Conservation (phyloP, 2,329 filamentous ascomycete species). For the Xylaria sp. region DNA sequence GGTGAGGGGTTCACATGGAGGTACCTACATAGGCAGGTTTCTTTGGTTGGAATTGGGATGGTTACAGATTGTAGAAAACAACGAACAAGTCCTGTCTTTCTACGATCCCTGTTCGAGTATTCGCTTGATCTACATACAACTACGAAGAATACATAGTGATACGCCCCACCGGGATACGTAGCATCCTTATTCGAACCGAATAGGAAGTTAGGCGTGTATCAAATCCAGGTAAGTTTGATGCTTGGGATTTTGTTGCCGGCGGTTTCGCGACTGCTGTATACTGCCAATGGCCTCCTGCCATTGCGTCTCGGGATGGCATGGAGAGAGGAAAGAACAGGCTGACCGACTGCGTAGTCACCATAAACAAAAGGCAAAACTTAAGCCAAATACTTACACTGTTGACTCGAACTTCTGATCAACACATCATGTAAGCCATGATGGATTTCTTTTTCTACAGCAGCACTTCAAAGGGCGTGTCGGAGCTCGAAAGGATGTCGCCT, state of each 20-base stretch:
- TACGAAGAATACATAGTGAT: background rate
- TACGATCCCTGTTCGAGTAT: background rate
- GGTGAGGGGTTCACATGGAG: background rate
- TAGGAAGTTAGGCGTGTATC: background rate
- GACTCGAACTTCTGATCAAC: slow-evolving; percentile 4
- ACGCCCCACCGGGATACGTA: background rate
- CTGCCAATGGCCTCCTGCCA: background rate
- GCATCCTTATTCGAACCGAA: background rate
- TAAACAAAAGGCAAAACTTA: slow-evolving; percentile 4
- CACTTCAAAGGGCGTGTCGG: slow-evolving; percentile 32
- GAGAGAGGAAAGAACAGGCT: slow-evolving; percentile 9
- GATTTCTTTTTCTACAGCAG: slow-evolving; percentile 33
- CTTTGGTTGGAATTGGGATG: background rate
- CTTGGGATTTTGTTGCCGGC: too few species aligned
- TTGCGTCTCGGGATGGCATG: background rate
- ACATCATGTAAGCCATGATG: slow-evolving; percentile 35
- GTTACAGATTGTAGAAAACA: background rate
- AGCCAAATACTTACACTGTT: background rate
- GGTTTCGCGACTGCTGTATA: slow-evolving; percentile 1
- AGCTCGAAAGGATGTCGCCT: slow-evolving; percentile 31
- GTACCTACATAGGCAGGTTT: background rate
- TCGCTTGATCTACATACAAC: background rate
- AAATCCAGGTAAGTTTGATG: too few species aligned
- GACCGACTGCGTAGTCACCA: slow-evolving; percentile 4
- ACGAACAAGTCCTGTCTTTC: background rate